Evolutionary conservation across 2,329 filamentous ascomycete species (phyloP).

Genomic region (Colletotrichum filicis): DNA sequence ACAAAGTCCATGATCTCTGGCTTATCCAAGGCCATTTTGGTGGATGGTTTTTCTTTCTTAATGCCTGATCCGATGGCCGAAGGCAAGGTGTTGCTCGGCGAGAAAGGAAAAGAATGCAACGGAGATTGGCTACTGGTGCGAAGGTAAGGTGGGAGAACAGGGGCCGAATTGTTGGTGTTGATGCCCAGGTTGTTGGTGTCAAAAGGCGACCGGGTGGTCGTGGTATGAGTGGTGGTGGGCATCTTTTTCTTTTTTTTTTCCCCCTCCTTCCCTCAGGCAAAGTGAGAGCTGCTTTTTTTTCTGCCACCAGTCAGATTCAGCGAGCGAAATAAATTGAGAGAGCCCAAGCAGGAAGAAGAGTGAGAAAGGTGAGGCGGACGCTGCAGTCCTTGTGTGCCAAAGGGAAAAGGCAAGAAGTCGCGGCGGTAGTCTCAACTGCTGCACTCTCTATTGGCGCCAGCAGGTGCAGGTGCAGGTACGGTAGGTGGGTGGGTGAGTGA

Average conservation of each 20-base stretch:
- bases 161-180: slow-evolving; percentile 7
- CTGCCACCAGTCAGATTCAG: background rate
- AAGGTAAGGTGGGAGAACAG: slow-evolving; percentile 24
- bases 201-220: slow-evolving; percentile 8
- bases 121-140: slow-evolving; percentile 15
- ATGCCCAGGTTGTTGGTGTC: slow-evolving; percentile 15
- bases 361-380: slow-evolving; percentile 5
- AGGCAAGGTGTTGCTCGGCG: slow-evolving; percentile 12
- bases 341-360: too few relatives aligned
- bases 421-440: slow-evolving; percentile 3
- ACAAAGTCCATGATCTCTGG: slow-evolving; percentile 56
- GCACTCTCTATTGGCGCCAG: slow-evolving; percentile 28
- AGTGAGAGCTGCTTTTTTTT: background rate
- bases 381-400: background rate
- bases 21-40: slow-evolving; percentile 40
- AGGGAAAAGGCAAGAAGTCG: slow-evolving; percentile 5
- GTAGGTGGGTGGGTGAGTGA: background rate
- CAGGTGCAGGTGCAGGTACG: background rate
- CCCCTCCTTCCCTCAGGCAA: background rate
- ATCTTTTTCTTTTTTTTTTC: background rate
- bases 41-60: slow-evolving; percentile 12
- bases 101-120: slow-evolving; percentile 4
- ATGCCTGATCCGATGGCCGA: slow-evolving; percentile 15
- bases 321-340: background rate
- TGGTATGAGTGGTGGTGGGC: slow-evolving; percentile 22